Percentiles rank a stretch among this genome's conserved stretches.
phyloP scores from a whole-genome alignment of 371 early-diverging fungal species.

The Lichtheimia corymbifera region DNA sequence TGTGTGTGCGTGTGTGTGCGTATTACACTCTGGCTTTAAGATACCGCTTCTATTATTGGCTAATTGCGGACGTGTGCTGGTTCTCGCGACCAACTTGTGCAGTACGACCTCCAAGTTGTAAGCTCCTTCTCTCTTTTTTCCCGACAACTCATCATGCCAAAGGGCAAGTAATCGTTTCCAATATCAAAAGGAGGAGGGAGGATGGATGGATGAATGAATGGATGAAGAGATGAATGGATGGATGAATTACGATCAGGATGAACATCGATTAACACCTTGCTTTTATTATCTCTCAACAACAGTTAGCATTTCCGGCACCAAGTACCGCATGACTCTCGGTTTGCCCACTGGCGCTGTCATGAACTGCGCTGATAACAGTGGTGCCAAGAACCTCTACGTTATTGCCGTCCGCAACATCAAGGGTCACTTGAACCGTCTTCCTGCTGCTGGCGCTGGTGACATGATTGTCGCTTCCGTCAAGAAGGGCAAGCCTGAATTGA shows the following conservation, averaged over 20 bases:
- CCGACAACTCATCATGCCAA: conserved; percentile 8
- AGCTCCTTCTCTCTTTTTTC: conserved; percentile 7
- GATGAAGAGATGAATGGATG: conserved; percentile 26
- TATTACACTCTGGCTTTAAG: too few relatives aligned
- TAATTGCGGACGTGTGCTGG: neutral
- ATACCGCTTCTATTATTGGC: neutral
- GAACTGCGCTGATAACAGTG: conserved; percentile 99
- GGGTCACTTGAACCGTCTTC: conserved; percentile 98
- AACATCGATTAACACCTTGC: neutral
- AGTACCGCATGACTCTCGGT: conserved; percentile 98
- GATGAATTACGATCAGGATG: conserved; percentile 6
- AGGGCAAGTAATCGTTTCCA: neutral
- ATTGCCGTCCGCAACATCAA: conserved; percentile 98
- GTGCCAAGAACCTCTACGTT: conserved; percentile 99
- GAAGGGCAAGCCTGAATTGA: conserved; percentile 99
- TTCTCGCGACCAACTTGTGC: neutral
- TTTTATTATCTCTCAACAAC: conserved; percentile 7
- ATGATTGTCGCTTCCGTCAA: conserved; percentile 99
- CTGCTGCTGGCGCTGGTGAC: conserved; percentile 99
- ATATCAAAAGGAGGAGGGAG: neutral
- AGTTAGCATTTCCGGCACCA: conserved; percentile 81
- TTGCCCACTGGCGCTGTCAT: conserved; percentile 97
- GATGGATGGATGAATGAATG: conserved; percentile 8
- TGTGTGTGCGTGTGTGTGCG: too few relatives aligned
- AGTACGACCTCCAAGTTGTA: neutral